Evolutionary conservation across 305 asterid species (phyloP).

Genomic region (Euphrasia arctica): DNA sequence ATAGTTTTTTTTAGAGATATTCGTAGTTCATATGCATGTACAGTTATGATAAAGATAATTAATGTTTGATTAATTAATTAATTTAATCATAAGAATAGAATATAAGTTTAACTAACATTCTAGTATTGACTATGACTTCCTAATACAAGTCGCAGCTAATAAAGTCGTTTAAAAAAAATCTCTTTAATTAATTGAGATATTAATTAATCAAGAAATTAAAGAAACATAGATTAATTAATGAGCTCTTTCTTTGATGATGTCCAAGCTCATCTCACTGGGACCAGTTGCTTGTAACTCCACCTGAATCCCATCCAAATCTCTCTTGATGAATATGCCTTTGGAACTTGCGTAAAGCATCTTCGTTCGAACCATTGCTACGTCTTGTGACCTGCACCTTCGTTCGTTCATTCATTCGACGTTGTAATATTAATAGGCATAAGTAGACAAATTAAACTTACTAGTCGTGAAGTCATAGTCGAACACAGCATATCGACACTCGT

Average conservation of each 20-base stretch:
- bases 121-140: no score
- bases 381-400: neutral
- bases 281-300: conserved; percentile 1
- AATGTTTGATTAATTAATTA: no score
- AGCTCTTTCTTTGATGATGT: conserved; percentile 1
- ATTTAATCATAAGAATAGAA: no score
- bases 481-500: neutral
- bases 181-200: no score
- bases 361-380: neutral
- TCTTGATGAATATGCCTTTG: neutral
- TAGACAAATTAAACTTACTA: no score
- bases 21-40: no score
- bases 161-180: no score
- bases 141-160: no score
- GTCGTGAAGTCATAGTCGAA: neutral
- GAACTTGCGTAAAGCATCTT: conserved; percentile 1
- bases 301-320: neutral
- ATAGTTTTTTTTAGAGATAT: no score
- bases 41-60: no score
- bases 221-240: neutral
- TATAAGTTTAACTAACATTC: no score
- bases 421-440: no score
- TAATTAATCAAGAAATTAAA: neutral
- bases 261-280: conserved; percentile 4
- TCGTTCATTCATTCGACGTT: neutral